Evolutionary conservation across 371 early-diverging fungal species (phyloP), one percentile per base, ranked within the genome.

Genomic region (Parasitella parasitica): DNA sequence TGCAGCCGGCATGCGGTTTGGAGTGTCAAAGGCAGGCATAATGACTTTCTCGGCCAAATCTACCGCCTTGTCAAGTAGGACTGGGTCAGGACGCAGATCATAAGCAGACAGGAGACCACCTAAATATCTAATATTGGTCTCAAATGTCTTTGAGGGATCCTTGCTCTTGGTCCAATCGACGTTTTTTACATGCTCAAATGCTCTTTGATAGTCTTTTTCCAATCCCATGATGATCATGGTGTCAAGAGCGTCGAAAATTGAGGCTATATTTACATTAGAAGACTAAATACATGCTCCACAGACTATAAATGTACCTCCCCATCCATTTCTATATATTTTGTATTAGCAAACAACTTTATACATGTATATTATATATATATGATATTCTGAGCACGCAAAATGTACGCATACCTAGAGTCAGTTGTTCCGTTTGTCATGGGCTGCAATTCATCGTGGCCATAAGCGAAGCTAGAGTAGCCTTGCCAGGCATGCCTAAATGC

Each of bases 231-330:
- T 76, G 34, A 85, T 64, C 54, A 93, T 80, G 0, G 97, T 95
- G 63, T 95, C 96, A 34, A 97, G 76, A 8, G 91, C 78, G 66
- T 97, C 97, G 28, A 95, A 84, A 61, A 94, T 84, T 2, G 93
- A 89, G 49, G 86, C 86, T 80, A 49, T 36, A 78, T 12, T 52
- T 52, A 64, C 26, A 83, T 69, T 57, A 72, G 63, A 26, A 77
- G 63, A 9, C 67, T 63, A 18, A 84, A 52, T 18, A 83, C 66
- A 18, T 82, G 4, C 82, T 35, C 35, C 4, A 35, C 20, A 64
- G 16, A 85, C 67, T 26, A 86, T 86, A 36, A 72, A 9, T 74
- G 51, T 72, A 77, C 80, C 80, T 70, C 77, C 80, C 80, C 80
- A 80, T 3, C 80, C 80, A 46, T 77, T 80, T 46, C 79, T 78